Base-by-base conservation (phyloP, 257 asterid species). In the Oldenlandia corymbosa region DNA sequence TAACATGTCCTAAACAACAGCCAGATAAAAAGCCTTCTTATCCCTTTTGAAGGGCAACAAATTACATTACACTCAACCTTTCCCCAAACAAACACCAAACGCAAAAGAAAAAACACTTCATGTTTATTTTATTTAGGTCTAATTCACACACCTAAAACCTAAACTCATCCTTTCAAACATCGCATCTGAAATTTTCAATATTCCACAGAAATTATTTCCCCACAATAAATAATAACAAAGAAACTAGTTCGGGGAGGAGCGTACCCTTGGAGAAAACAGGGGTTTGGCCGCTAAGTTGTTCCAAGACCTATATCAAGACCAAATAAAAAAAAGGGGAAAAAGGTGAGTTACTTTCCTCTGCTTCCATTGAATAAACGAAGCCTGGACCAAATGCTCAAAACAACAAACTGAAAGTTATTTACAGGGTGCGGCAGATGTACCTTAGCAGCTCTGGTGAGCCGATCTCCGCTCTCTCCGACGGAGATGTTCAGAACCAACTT, bases 381-480 rank as follows among this genome's bases (percentile, higher is more conserved):
- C 61, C 30, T 12, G 7, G 20, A 2, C 12, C 7, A 59, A 57
- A 11, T 41, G 39, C 28, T 8, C 68, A 5, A 7, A n/a, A 55
- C 32, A 16, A n/a, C 10, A 18, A 5, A 45, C 23, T 6, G 32
- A 28, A 18, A 10, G 48, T 55, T 10, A 47, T 62, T 18, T 32
- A 42, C 10, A 39, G 53, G 7, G 24, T 18, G 3, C 0, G 53
- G 30, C 11, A 10, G 11, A 23, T 14, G n/a, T 1, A 80, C 86
- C 83, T 84, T 81, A 52, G 87, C 83, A 5, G 84, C 85, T 48
- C 87, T 76, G 58, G 86, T 80, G 60, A 80, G 86, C 13, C 88
- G 86, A 80, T 83, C 89, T 46, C 89, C 89, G 12, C 86, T 81
- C 78, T 81, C 90, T 27, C 90, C 90, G 8, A 84, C 90, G 1